Percentiles rank a stretch among this genome's conserved stretches.
phyloP scores from a whole-genome alignment of 75 land plant genomes.

The Sequoiadendron giganteum region DNA sequence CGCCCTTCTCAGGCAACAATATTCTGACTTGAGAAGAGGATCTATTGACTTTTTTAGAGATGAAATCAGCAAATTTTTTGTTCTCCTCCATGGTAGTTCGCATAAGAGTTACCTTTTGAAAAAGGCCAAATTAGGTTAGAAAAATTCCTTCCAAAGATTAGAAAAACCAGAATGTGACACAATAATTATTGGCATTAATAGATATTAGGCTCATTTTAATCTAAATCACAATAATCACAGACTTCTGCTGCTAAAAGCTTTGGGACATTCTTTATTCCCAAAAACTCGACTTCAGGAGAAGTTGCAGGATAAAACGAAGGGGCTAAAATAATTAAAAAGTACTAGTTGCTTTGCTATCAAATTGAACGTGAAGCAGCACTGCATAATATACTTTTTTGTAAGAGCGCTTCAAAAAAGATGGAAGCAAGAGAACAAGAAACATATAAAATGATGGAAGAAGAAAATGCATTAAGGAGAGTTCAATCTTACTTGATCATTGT shows the following conservation, averaged over 20 bases:
- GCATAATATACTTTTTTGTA: not conserved
- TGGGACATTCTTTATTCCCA: not conserved
- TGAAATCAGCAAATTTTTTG: conserved; percentile 73
- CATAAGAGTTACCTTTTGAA: conserved; percentile 81
- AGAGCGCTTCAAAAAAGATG: not conserved
- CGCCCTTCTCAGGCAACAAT: conserved; percentile 85
- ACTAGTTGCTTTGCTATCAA: conserved; percentile 5
- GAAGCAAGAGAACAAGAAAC: conserved; percentile 5
- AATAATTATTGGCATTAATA: not conserved
- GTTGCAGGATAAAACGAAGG: not conserved
- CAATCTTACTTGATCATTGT: conserved; percentile 77
- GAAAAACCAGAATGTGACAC: not conserved
- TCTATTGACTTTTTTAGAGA: conserved; percentile 74
- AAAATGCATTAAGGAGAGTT: not conserved
- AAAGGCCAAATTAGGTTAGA: not conserved
- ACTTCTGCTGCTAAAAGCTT: not conserved
- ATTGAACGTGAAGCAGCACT: not conserved
- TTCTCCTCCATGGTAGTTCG: conserved; percentile 90
- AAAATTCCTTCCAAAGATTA: not conserved
- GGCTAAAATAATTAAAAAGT: not conserved
- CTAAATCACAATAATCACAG: not conserved
- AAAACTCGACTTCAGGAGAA: not conserved
- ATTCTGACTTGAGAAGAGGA: conserved; percentile 68
- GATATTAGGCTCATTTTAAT: not conserved
- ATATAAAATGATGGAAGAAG: conserved; percentile 1